Percentiles rank a stretch among this genome's conserved stretches.
These are phyloP conservation scores for Solanum piurae DNA, from an alignment of 257 asterid genomes.

Conservation along the genomic window DNA sequence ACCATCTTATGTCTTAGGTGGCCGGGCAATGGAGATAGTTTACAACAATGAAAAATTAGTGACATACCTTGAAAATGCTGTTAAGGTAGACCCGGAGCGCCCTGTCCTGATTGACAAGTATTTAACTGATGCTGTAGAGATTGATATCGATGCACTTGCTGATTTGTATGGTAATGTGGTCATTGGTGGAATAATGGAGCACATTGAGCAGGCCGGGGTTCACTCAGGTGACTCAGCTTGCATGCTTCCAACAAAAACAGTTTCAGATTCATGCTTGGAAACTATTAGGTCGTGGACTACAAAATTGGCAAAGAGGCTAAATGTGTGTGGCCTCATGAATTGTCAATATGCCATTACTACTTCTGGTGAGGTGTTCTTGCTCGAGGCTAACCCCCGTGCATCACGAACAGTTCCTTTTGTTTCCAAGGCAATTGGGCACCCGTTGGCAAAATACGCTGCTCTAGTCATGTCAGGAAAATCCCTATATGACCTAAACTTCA, in stretches of 20 bases:
- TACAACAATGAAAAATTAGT: constrained; percentile 83
- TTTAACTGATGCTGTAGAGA: constrained; percentile 84
- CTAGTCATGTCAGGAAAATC: constrained; percentile 95
- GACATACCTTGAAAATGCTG: constrained; percentile 79
- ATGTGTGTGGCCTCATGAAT: constrained; percentile 85
- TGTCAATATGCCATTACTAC: constrained; percentile 87
- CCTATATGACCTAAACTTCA: constrained; percentile 58
- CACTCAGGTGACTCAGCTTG: constrained; percentile 98
- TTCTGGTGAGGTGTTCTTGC: constrained; percentile 82
- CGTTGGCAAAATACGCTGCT: constrained; percentile 90
- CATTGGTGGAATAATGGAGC: constrained; percentile 99
- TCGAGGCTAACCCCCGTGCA: constrained; percentile 95
- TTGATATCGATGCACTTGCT: constrained; percentile 75
- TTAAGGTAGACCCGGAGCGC: constrained; percentile 92
- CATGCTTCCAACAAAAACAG: constrained; percentile 82
- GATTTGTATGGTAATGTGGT: constrained; percentile 83
- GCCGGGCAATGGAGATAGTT: constrained; percentile 98
- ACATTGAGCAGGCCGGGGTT: constrained; percentile 94
- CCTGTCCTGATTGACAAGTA: constrained; percentile 85
- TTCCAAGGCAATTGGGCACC: constrained; percentile 94
- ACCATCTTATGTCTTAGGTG: constrained; percentile 94
- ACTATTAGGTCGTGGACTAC: constrained; percentile 80
- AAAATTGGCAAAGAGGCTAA: constrained; percentile 69
- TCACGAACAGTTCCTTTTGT: constrained; percentile 95
- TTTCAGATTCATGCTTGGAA: constrained; percentile 57